Percentiles rank a stretch among this genome's conserved stretches.
Evolutionary conservation across 192 early-diverging fungal species (phyloP).

Genomic region (Umbelopsis vinacea): DNA sequence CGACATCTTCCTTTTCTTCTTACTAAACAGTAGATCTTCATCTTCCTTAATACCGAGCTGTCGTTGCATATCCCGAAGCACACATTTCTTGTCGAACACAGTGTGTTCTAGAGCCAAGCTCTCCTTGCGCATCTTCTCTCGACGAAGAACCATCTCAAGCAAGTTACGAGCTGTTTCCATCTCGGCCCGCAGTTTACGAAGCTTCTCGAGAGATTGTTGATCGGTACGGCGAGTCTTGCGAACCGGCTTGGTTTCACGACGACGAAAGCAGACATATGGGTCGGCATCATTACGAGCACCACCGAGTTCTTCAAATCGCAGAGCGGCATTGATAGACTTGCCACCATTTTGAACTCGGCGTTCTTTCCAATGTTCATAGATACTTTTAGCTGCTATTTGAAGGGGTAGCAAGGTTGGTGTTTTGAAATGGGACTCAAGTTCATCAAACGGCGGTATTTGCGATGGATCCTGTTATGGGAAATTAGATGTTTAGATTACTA

Average conservation of each 20-base stretch:
- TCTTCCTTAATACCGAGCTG: constrained; percentile 39
- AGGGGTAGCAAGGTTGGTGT: background rate
- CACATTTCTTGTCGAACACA: constrained; percentile 38
- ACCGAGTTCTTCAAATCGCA: constrained; percentile 61
- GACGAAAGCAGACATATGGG: constrained; percentile 89
- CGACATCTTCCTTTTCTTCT: constrained; percentile 43
- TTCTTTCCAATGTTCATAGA: constrained; percentile 38
- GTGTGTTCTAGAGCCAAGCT: constrained; percentile 63
- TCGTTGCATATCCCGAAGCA: constrained; percentile 35
- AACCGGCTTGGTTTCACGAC: constrained; percentile 75
- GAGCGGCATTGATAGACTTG: constrained; percentile 26
- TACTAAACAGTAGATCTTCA: constrained; percentile 25
- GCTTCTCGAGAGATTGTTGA: constrained; percentile 71
- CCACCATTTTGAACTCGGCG: constrained; percentile 28
- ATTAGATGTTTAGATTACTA: background rate
- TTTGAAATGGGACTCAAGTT: constrained; percentile 17
- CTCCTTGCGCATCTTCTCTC: constrained; percentile 70
- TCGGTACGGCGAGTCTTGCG: constrained; percentile 80
- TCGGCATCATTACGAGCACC: constrained; percentile 60
- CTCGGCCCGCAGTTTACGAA: constrained; percentile 69
- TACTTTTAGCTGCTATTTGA: background rate
- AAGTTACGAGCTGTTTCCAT: constrained; percentile 67
- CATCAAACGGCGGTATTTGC: constrained; percentile 34
- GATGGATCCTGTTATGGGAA: constrained; percentile 31
- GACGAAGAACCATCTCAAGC: constrained; percentile 70